phyloP scores from a whole-genome alignment of 106 monocot species.

The Dioscorea zingiberensis region DNA sequence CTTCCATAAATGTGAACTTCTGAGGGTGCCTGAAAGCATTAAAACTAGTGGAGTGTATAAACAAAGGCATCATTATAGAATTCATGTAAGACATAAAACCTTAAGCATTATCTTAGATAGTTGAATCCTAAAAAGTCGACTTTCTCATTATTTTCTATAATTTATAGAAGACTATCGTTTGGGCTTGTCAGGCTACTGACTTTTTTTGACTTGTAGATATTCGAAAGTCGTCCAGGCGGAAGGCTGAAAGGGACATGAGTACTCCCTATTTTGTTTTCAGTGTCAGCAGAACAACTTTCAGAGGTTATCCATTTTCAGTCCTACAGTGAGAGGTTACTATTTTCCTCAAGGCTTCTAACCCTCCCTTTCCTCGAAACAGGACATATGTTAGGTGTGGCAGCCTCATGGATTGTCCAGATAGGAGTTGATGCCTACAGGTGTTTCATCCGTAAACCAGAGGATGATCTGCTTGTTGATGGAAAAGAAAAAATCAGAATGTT shows the following conservation, averaged over 20 bases:
- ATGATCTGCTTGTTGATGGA: constrained; percentile 15
- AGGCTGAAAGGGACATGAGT: constrained; percentile 63
- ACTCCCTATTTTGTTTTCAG: constrained; percentile 37
- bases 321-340: neutral
- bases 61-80: too few relatives aligned
- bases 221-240: constrained; percentile 70
- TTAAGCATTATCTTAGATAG: too few relatives aligned
- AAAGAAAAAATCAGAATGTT: constrained; percentile 39
- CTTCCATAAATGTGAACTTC: neutral
- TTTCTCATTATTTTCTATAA: too few relatives aligned
- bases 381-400: constrained; percentile 66
- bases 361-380: constrained; percentile 27
- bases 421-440: constrained; percentile 65
- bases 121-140: too few relatives aligned
- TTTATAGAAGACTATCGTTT: too few relatives aligned
- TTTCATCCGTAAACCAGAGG: constrained; percentile 42
- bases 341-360: neutral
- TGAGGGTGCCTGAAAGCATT: neutral
- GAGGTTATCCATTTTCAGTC: constrained; percentile 41
- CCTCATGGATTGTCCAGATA: constrained; percentile 84
- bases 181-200: too few relatives aligned
- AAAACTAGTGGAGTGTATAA: too few relatives aligned
- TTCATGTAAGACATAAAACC: too few relatives aligned
- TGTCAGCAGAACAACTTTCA: constrained; percentile 83
- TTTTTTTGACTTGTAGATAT: constrained; percentile 39